Evolutionary conservation across 176 grass and related monocot genomes (phyloP), one percentile per base, ranked within the genome.

Genomic region (Leersia perrieri): DNA sequence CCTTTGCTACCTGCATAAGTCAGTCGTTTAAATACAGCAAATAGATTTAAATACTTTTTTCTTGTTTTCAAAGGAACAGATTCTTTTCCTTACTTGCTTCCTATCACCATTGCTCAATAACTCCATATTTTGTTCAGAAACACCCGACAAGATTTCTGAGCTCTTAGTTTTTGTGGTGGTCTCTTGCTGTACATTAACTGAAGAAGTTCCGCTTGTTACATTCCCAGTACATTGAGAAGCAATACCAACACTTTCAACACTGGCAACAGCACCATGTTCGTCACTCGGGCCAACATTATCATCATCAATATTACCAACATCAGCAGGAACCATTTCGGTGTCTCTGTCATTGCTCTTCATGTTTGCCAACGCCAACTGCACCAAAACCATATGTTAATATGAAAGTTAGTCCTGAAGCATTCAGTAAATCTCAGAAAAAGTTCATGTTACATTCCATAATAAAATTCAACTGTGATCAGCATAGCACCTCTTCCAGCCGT

Each of bases 401-500:
- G 60, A 80, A 53, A 80, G 69, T 38, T 49, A 66, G 18, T 65
- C 40, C 27, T 33, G 23, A 58, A 69, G 30, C 67, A 49, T 33
- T 44, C 13, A 77, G 55, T 82, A 76, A 41, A 58, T 60, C 29
- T 27, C 80, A 66, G 53, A 41, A 72, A 62, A 55, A 85, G n/a
- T 45, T 64, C 27, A 42, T 64, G 34, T 29, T 26, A 63, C 6
- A 33, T 66, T 33, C 42, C 15, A 20, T 41, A 16, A 47, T 68
- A 38, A 47, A 32, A 63, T 88, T 62, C 73, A 49, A 69, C 25
- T 68, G 16, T 25, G 53, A 66, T 70, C 36, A 73, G 22, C 28
- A 34, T 30, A 78, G 35, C 57, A 94, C 92, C 86, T 91, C 89
- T 88, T 93, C 88, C 39, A 90, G 66, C 58, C 79, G 75, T 44